These are phyloP conservation scores for Aotearoamyces nothofagi DNA, from an alignment of 2,329 filamentous ascomycete genomes.

Conservation along the genomic window DNA sequence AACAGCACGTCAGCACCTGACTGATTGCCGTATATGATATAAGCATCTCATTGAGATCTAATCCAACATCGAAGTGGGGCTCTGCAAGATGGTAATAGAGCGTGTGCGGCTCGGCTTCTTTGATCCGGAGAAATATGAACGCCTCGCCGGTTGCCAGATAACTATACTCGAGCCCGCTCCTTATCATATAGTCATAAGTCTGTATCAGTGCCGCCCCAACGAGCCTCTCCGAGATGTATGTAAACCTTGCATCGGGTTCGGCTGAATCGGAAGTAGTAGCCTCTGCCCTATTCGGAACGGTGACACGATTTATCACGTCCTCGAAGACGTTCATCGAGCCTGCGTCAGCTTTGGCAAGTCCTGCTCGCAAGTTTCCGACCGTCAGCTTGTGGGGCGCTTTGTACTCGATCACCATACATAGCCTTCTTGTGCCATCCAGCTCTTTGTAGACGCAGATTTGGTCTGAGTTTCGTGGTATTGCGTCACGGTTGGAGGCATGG, in stretches of 20 bases:
- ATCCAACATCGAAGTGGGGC: constrained; percentile 1
- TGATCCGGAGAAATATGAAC: constrained; percentile 10
- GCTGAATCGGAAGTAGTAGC: constrained; percentile 4
- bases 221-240: constrained; percentile 21
- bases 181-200: constrained; percentile 32
- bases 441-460: constrained; percentile 3
- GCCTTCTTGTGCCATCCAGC: background rate
- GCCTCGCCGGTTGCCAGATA: constrained; percentile 23
- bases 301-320: constrained; percentile 19
- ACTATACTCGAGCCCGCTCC: constrained; percentile 26
- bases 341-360: constrained; percentile 14
- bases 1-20: background rate
- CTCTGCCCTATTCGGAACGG: constrained; percentile 8
- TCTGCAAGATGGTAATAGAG: constrained; percentile 3
- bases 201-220: constrained; percentile 27
- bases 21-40: background rate
- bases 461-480: background rate
- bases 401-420: constrained; percentile 21
- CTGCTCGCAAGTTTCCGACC: constrained; percentile 22
- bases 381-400: constrained; percentile 30
- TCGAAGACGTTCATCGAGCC: constrained; percentile 24
- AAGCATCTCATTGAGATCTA: background rate
- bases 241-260: constrained; percentile 16
- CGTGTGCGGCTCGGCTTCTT: constrained; percentile 3
- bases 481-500: background rate